Evolutionary conservation across 208 protist species (phyloP).

Genomic region (Spironucleus salmonicida): DNA sequence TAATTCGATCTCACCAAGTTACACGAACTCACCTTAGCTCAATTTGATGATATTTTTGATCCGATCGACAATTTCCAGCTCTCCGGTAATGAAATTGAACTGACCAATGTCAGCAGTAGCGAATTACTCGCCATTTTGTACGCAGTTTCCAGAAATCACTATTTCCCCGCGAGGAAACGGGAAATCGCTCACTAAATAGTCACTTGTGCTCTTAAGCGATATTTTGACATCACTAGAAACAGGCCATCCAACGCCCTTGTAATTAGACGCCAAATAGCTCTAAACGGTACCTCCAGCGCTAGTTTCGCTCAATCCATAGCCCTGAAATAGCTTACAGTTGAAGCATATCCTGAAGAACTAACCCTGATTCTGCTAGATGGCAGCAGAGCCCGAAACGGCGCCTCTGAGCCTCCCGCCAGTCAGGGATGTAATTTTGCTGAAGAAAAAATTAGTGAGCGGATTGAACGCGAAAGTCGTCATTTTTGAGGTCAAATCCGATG

Average conservation of each 20-base stretch:
- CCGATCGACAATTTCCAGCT: neutral
- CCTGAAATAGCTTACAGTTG: neutral
- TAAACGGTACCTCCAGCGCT: neutral
- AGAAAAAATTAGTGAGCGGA: neutral
- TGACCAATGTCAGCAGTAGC: neutral
- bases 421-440: neutral
- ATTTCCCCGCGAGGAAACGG: neutral
- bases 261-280: neutral
- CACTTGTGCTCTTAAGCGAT: neutral
- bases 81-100: neutral
- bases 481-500: neutral
- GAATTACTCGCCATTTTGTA: neutral
- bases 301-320: neutral
- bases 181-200: neutral
- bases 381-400: neutral
- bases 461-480: neutral
- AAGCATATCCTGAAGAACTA: neutral
- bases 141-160: neutral
- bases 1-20: neutral
- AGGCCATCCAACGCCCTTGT: neutral
- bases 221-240: neutral
- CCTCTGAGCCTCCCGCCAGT: neutral
- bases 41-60: neutral
- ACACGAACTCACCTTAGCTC: neutral
- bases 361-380: neutral